Evolutionary conservation across 257 asterid species (phyloP).

Genomic region (Echium plantagineum): DNA sequence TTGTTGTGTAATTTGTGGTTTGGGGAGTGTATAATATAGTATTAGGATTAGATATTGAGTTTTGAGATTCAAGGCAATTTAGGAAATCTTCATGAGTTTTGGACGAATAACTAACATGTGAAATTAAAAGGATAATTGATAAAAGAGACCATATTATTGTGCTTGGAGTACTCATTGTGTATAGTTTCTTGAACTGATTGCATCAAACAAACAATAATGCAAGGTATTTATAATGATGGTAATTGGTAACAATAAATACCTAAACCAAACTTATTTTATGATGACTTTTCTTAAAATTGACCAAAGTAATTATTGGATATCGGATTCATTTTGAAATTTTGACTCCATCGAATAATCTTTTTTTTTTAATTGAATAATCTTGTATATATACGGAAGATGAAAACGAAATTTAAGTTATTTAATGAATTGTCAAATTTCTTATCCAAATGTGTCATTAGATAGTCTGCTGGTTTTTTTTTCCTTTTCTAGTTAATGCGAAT

Average conservation of each 20-base stretch:
- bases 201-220: neutral
- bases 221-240: neutral
- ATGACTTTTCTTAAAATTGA: neutral
- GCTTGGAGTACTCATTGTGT: neutral
- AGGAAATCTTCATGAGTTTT: neutral
- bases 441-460: neutral
- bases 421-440: neutral
- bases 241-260: too few relatives aligned
- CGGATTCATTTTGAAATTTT: too few relatives aligned
- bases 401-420: neutral
- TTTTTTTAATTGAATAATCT: too few relatives aligned
- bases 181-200: neutral
- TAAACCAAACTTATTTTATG: too few relatives aligned
- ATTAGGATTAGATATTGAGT: neutral
- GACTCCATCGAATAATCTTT: neutral
- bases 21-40: neutral
- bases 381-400: neutral
- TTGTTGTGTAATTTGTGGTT: neutral
- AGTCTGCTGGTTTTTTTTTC: neutral
- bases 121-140: neutral
- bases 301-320: neutral
- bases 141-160: neutral
- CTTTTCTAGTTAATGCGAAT: too few relatives aligned
- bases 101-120: neutral
- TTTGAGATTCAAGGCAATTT: neutral